Evolutionary conservation across 257 asterid genomes (phyloP), one percentile per base, ranked within the genome.

Genomic region (Jacaranda copaia): DNA sequence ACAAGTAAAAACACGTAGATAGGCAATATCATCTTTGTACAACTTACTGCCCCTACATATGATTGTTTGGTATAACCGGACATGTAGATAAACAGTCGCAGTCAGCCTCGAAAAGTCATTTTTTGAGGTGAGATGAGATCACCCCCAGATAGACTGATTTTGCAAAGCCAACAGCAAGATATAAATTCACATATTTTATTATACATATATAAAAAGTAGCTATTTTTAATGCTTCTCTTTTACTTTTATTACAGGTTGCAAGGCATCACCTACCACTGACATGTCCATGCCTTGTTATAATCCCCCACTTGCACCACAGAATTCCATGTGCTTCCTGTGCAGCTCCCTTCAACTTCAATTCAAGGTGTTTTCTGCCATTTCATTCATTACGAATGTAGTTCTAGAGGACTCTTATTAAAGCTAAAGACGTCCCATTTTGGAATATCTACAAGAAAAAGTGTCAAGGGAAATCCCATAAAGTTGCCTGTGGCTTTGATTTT

Each of bases 191-290:
- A 63, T 70, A 58, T 63, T 48, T 48, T 8, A 8, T 16, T 72
- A 25, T 10, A n/a, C 12, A 48, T 16, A 51, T 35, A 12, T 40
- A 63, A 5, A 3, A 76, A 32, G 57, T 62, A 43, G 62, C 52
- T 40, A 71, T 52, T 53, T 38, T 58, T 48, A 36, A 77, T 81
- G 85, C 74, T 77, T 81, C 59, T 45, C 42, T 63, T 77, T 51
- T 62, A 81, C 82, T 77, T 77, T 45, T 73, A 32, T 51, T 16
- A 46, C 55, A 56, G 78, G 15, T 20, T 74, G 77, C 40, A 82
- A 82, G 74, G 79, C 71, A 66, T 78, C 81, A 85, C 85, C 88
- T 73, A 85, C 84, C 82, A 61, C 86, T 77, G 81, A 80, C 72
- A 83, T 57, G 77, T 81, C 84, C 87, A 71, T 73, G 86, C 88